Percentiles rank a stretch among this genome's conserved stretches.
phyloP scores from a whole-genome alignment of 2,329 filamentous ascomycete genomes.

The Falciphora oryzae region DNA sequence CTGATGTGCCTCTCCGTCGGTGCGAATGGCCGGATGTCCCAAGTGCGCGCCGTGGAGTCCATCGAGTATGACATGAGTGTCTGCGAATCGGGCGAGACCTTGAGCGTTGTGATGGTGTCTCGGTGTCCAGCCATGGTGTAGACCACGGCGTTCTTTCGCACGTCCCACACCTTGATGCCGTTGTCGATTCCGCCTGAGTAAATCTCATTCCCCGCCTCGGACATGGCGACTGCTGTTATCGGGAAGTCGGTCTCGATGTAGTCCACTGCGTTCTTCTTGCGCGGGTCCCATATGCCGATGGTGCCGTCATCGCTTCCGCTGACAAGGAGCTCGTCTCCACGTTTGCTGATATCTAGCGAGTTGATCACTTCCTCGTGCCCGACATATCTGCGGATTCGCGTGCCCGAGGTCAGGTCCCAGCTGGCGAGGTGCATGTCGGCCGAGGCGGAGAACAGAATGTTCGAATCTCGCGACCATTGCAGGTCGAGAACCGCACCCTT shows the following conservation, averaged over 20 bases:
- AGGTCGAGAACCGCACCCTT: constrained; percentile 86
- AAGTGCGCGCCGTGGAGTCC: constrained; percentile 89
- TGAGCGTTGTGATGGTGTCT: constrained; percentile 85
- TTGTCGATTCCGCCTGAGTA: constrained; percentile 96
- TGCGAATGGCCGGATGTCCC: constrained; percentile 94
- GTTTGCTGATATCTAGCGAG: constrained; percentile 76
- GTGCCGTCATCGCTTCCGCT: constrained; percentile 91
- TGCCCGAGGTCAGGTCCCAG: constrained; percentile 92
- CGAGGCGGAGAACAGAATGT: constrained; percentile 84
- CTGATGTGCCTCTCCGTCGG: constrained; percentile 77
- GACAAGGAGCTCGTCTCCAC: constrained; percentile 84
- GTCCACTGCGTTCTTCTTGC: constrained; percentile 81
- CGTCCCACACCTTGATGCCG: constrained; percentile 94
- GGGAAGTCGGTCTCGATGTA: constrained; percentile 90
- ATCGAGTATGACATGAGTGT: constrained; percentile 86
- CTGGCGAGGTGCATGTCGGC: constrained; percentile 90
- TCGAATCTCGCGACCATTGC: constrained; percentile 94
- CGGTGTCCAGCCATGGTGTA: constrained; percentile 87
- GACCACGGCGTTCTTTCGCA: constrained; percentile 82
- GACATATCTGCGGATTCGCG: constrained; percentile 82
- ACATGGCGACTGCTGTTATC: constrained; percentile 84
- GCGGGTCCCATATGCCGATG: constrained; percentile 93
- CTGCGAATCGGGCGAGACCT: constrained; percentile 90
- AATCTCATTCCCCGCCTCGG: constrained; percentile 91
- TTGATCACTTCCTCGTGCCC: constrained; percentile 98